Conservation (phyloP, 1,139 yeast genomes). For the Geotrichum bryndzae region DNA sequence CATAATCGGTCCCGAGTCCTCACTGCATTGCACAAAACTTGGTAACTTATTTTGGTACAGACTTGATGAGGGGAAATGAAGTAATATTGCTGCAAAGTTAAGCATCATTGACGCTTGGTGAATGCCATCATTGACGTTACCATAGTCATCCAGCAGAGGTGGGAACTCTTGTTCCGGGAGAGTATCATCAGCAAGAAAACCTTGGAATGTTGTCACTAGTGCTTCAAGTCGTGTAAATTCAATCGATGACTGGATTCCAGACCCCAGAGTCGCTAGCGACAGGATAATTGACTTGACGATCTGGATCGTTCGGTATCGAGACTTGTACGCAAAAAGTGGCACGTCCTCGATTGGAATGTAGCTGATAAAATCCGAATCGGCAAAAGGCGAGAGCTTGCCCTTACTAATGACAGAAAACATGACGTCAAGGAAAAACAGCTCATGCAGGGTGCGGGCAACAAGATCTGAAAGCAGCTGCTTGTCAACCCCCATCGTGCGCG, state of each 20-base stretch:
- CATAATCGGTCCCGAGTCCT: conserved; percentile 15
- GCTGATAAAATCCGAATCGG: conserved; percentile 11
- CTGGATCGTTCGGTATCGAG: conserved; percentile 15
- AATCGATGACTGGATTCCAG: conserved; percentile 12
- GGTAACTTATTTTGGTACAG: conserved; percentile 19
- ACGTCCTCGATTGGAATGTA: conserved; percentile 11
- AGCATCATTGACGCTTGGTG: conserved; percentile 18
- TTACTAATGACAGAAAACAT: conserved; percentile 17
- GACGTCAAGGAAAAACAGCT: conserved; percentile 16
- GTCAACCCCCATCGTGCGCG: conserved; percentile 7
- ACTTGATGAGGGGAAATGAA: conserved; percentile 18
- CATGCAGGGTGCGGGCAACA: conserved; percentile 13
- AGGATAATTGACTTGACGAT: conserved; percentile 13
- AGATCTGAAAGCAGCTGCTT: conserved; percentile 1
- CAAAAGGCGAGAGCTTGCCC: conserved; percentile 13
- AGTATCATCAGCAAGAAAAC: conserved; percentile 12
- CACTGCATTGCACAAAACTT: conserved; percentile 18
- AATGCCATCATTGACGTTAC: conserved; percentile 17
- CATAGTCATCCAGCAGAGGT: conserved; percentile 15
- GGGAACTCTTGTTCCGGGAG: conserved; percentile 11
- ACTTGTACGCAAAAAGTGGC: conserved; percentile 16
- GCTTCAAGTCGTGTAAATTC: conserved; percentile 18
- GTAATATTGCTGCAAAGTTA: conserved; percentile 17
- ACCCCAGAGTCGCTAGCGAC: conserved; percentile 15
- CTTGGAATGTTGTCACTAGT: conserved; percentile 16